These are phyloP conservation scores for Xylogone sp. DNA, from an alignment of 2,329 filamentous ascomycete species.

Conservation along the genomic window DNA sequence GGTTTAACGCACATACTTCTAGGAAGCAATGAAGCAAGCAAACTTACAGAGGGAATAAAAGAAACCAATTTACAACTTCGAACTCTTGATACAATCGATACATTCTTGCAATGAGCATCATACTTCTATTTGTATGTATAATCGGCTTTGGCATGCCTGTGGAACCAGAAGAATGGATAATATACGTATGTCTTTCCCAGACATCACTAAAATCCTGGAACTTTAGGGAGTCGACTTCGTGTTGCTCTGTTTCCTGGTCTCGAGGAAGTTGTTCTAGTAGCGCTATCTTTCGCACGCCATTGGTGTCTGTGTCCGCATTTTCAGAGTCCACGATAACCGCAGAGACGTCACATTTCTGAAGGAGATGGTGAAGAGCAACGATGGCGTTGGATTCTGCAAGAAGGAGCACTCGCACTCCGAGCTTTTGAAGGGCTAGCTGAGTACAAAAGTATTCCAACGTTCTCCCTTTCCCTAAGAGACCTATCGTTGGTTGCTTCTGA, in stretches of 20 bases:
- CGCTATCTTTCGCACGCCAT: constrained; percentile 14
- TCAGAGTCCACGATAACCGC: constrained; percentile 25
- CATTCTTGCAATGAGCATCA: constrained; percentile 31
- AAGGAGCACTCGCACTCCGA: constrained; percentile 25
- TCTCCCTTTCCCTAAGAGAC: constrained; percentile 23
- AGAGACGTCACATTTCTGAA: constrained; percentile 20
- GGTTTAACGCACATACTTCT: background rate
- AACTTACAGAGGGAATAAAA: constrained; percentile 27
- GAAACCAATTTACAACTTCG: constrained; percentile 28
- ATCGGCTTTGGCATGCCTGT: constrained; percentile 28
- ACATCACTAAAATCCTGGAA: constrained; percentile 24
- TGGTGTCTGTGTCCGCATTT: constrained; percentile 15
- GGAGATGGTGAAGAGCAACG: constrained; percentile 22
- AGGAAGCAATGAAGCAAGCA: background rate
- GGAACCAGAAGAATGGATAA: constrained; percentile 27
- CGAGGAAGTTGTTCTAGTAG: constrained; percentile 19
- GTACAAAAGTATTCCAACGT: constrained; percentile 27
- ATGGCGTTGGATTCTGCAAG: constrained; percentile 26
- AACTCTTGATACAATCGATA: constrained; percentile 29
- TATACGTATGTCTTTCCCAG: constrained; percentile 28
- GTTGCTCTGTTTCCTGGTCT: background rate
- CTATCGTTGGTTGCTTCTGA: constrained; percentile 25
- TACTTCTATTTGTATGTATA: constrained; percentile 28
- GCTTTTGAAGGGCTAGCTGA: constrained; percentile 26
- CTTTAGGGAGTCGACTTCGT: constrained; percentile 19